Evolutionary conservation across 2,329 filamentous ascomycete genomes (phyloP).

Genomic region (Epichloe hybrida): DNA sequence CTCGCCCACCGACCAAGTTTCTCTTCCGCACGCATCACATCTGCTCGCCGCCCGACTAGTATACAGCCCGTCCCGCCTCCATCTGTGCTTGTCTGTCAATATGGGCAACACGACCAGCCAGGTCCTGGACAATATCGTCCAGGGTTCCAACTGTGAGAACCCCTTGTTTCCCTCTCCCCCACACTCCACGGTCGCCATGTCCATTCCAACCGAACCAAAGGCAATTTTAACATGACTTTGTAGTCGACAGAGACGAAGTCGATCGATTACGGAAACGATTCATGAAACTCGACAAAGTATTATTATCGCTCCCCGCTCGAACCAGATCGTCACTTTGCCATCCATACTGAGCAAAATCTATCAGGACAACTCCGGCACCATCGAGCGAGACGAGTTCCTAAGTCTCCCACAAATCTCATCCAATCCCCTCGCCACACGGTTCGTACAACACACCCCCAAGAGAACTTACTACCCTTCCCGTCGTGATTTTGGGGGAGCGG

Average conservation of each 20-base stretch:
- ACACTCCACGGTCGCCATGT: too few species aligned
- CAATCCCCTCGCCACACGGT: slow-evolving; percentile 75
- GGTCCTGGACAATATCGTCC: slow-evolving; percentile 90
- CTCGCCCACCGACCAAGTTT: not conserved
- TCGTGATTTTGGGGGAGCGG: too few species aligned
- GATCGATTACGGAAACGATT: slow-evolving; percentile 92
- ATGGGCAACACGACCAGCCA: slow-evolving; percentile 60
- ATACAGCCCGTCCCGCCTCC: not conserved
- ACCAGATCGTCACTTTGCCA: too few species aligned
- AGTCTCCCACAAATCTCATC: slow-evolving; percentile 94
- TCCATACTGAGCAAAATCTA: not conserved
- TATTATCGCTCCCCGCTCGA: not conserved
- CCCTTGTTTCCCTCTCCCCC: not conserved
- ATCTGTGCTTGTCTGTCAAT: slow-evolving; percentile 6
- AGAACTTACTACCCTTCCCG: too few species aligned
- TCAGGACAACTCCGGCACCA: slow-evolving; percentile 93
- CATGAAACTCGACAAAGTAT: slow-evolving; percentile 96
- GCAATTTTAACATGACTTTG: slow-evolving; percentile 5
- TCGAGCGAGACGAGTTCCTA: slow-evolving; percentile 96
- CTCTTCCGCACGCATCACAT: not conserved
- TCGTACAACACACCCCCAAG: not conserved
- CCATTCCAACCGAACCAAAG: not conserved
- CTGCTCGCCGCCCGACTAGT: not conserved
- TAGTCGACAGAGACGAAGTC: slow-evolving; percentile 94
- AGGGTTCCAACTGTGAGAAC: slow-evolving; percentile 78